These are phyloP conservation scores for Ophiocordyceps robertsii DNA, from an alignment of 2,329 filamentous ascomycete species.

Conservation along the genomic window DNA sequence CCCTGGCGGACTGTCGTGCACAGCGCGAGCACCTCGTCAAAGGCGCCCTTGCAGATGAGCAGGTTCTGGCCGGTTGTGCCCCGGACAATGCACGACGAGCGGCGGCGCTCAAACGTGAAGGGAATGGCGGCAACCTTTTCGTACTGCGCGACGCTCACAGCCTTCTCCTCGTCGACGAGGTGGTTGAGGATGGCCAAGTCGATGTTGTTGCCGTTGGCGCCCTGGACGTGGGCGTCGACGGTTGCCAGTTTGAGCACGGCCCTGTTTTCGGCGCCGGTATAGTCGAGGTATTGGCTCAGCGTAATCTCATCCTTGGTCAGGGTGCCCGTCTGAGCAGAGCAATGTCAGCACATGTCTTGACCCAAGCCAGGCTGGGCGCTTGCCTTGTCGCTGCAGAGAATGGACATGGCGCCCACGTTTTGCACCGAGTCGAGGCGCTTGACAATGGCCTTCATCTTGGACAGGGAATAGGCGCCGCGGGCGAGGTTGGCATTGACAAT, in stretches of 20 bases:
- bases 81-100: constrained; percentile 10
- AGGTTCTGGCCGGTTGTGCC: constrained; percentile 10
- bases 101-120: constrained; percentile 13
- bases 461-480: constrained; percentile 12
- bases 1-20: constrained; percentile 8
- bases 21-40: constrained; percentile 13
- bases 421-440: constrained; percentile 18
- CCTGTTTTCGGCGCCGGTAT: constrained; percentile 5
- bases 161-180: constrained; percentile 3
- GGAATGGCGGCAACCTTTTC: constrained; percentile 10
- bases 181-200: constrained; percentile 11
- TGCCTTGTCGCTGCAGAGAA: constrained; percentile 17
- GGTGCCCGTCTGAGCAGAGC: constrained; percentile 10
- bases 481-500: constrained; percentile 16
- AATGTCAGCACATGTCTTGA: neutral
- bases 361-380: neutral
- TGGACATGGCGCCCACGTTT: constrained; percentile 15
- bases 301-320: constrained; percentile 16
- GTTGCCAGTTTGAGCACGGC: constrained; percentile 13
- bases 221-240: constrained; percentile 12
- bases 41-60: constrained; percentile 15
- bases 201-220: constrained; percentile 14
- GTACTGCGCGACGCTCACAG: constrained; percentile 8
- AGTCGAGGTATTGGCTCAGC: constrained; percentile 10
- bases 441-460: constrained; percentile 21